Evolutionary conservation across 768 basidiomycete genomes (phyloP).

Genomic region (Psilocybe sp.): DNA sequence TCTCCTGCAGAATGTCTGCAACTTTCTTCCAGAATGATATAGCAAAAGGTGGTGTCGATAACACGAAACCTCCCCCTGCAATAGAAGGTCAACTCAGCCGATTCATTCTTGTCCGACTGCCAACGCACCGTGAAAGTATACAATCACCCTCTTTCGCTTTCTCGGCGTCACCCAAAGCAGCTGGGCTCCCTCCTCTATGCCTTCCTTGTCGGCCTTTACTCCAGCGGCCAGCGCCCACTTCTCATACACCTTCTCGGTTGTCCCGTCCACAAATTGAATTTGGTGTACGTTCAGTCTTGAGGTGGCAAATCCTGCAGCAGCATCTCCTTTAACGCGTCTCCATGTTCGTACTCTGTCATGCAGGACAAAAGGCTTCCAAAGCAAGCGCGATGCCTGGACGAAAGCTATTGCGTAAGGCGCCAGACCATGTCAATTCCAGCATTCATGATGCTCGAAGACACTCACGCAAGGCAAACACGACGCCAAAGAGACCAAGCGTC

Average conservation of each 20-base stretch:
- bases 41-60: slow-evolving; percentile 7
- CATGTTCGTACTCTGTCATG: slow-evolving; percentile 10
- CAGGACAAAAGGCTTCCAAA: slow-evolving; percentile 7
- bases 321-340: slow-evolving; percentile 11
- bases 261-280: slow-evolving; percentile 10
- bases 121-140: slow-evolving; percentile 16
- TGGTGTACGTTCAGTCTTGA: slow-evolving; percentile 7
- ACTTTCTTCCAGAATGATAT: slow-evolving; percentile 8
- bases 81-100: background rate
- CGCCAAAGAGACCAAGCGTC: slow-evolving; percentile 8
- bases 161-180: slow-evolving; percentile 15
- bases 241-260: slow-evolving; percentile 6
- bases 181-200: slow-evolving; percentile 10
- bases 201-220: slow-evolving; percentile 7
- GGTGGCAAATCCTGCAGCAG: background rate
- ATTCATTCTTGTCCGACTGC: background rate
- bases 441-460: background rate
- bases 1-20: slow-evolving; percentile 7
- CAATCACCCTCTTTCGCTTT: slow-evolving; percentile 13
- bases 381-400: slow-evolving; percentile 1
- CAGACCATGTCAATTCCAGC: background rate
- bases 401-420: slow-evolving; percentile 1
- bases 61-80: slow-evolving; percentile 14
- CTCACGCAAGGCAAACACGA: slow-evolving; percentile 8
- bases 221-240: slow-evolving; percentile 8